Evolutionary conservation across 2,329 filamentous ascomycete genomes (phyloP).

Genomic region (Aspergillus pseudoviridinutans): DNA sequence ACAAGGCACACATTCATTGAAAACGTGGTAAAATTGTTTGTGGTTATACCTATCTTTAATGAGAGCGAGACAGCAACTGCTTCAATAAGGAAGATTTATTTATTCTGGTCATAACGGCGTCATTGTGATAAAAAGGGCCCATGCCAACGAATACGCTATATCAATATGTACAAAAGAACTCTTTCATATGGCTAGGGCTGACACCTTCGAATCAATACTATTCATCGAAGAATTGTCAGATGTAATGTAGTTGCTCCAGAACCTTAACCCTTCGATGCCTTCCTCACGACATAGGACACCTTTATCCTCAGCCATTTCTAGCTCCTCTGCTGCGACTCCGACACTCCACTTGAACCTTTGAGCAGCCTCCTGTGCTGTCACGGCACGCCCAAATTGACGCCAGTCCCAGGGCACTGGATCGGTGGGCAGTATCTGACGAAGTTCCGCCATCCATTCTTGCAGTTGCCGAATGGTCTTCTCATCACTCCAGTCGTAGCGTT

Average conservation of each 20-base stretch:
- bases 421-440: slow-evolving; percentile 63
- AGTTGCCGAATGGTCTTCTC: slow-evolving; percentile 80
- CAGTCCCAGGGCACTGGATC: slow-evolving; percentile 71
- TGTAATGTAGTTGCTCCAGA: slow-evolving; percentile 74
- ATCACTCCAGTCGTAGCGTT: slow-evolving; percentile 81
- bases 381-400: slow-evolving; percentile 72
- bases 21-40: background rate
- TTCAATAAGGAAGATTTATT: background rate
- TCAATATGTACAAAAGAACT: background rate
- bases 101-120: background rate
- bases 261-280: slow-evolving; percentile 82
- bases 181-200: background rate
- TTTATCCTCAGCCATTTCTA: slow-evolving; percentile 94
- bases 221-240: background rate
- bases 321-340: slow-evolving; percentile 88
- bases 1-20: background rate
- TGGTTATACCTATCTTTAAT: background rate
- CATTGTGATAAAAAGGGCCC: background rate
- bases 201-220: background rate
- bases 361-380: slow-evolving; percentile 85
- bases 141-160: background rate
- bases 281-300: slow-evolving; percentile 87
- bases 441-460: slow-evolving; percentile 69
- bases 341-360: slow-evolving; percentile 96
- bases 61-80: background rate